These are phyloP conservation scores for Physaria fendleri DNA, from an alignment of 345 rosid species.

Conservation along the genomic window DNA sequence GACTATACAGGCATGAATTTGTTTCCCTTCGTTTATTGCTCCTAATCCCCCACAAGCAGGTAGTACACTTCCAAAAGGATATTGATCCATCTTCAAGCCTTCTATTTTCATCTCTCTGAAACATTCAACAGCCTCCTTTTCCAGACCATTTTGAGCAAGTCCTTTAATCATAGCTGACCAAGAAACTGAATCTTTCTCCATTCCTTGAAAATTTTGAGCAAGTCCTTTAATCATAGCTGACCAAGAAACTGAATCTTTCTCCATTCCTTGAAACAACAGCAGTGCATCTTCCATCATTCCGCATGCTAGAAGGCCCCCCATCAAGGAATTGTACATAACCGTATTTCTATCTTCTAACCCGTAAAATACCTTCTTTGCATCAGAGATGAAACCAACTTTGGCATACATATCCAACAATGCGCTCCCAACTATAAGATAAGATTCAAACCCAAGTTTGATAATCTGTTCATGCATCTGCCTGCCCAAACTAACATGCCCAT, in stretches of 20 bases:
- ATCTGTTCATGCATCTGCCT: conserved; percentile 73
- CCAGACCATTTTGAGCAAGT: conserved; percentile 56
- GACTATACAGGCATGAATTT: conserved; percentile 57
- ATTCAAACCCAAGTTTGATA: conserved; percentile 58
- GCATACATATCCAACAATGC: conserved; percentile 84
- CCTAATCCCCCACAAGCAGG: conserved; percentile 66
- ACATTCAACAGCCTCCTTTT: conserved; percentile 49
- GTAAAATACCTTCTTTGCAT: conserved; percentile 57
- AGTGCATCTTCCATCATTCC: conserved; percentile 60
- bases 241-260: conserved; percentile 80
- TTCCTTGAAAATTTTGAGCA: conserved; percentile 52
- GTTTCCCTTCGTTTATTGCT: conserved; percentile 61
- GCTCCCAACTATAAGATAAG: conserved; percentile 55
- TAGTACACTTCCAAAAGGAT: conserved; percentile 74
- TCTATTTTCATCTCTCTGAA: conserved; percentile 60
- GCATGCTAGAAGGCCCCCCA: conserved; percentile 56
- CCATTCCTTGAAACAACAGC: conserved; percentile 52
- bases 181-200: conserved; percentile 77
- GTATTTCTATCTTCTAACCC: conserved; percentile 45
- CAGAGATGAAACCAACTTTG: conserved; percentile 48
- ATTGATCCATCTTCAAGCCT: conserved; percentile 71
- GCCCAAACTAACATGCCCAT: conserved; percentile 44
- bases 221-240: conserved; percentile 83
- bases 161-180: conserved; percentile 93
- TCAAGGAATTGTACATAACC: conserved; percentile 67